Evolutionary conservation across 2,329 filamentous ascomycete species (phyloP).

Genomic region (Alternaria dauci): DNA sequence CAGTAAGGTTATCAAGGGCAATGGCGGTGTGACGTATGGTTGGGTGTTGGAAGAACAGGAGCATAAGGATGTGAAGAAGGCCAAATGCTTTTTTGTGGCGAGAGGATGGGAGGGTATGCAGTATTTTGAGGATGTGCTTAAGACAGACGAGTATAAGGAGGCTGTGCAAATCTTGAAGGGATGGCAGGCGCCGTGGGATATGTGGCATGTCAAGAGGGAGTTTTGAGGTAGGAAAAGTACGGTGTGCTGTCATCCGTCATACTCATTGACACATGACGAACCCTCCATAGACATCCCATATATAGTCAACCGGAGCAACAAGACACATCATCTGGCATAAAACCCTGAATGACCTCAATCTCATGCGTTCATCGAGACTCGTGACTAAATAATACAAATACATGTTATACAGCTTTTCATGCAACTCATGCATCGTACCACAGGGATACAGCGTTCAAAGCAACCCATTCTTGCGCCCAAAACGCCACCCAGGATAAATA

Average conservation of each 20-base stretch:
- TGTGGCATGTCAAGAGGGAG: slow-evolving; percentile 13
- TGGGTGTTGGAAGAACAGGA: slow-evolving; percentile 15
- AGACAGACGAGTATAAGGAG: slow-evolving; percentile 2
- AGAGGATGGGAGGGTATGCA: slow-evolving; percentile 16
- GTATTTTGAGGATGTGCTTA: slow-evolving; percentile 6
- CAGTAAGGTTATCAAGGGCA: neutral
- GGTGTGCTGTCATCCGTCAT: neutral
- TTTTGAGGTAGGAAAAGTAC: neutral
- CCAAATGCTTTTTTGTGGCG: slow-evolving; percentile 8
- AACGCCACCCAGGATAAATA: neutral
- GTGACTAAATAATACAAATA: neutral
- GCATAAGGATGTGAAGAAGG: slow-evolving; percentile 1
- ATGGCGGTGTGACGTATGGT: neutral
- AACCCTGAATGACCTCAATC: too few species aligned
- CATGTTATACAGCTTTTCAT: slow-evolving; percentile 2
- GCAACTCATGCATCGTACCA: neutral
- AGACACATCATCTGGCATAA: too few species aligned
- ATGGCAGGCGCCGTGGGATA: slow-evolving; percentile 7
- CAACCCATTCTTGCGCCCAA: neutral
- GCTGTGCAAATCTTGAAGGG: slow-evolving; percentile 3
- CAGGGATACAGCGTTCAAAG: neutral
- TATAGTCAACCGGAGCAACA: too few species aligned
- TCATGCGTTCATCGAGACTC: neutral
- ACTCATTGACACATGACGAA: neutral
- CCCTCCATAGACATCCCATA: neutral